phyloP scores from a whole-genome alignment of 2,329 filamentous ascomycete genomes.

The Fusarium sacchari region DNA sequence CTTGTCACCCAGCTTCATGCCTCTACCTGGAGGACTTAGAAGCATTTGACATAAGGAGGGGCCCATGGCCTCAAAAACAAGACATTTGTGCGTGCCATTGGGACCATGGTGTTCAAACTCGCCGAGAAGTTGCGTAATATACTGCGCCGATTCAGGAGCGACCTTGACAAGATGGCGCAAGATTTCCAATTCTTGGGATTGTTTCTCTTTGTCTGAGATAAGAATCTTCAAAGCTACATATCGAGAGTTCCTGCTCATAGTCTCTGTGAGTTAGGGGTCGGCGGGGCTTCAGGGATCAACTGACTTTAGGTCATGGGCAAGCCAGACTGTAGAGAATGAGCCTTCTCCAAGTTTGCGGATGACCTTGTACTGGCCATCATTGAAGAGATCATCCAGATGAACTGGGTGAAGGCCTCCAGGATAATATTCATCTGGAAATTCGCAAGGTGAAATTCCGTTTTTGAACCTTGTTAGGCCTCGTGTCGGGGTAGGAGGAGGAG shows the following conservation, averaged over 20 bases:
- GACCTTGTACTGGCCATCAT: conserved; percentile 53
- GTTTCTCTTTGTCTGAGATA: not conserved
- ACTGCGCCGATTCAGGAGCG: not conserved
- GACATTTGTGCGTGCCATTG: conserved; percentile 47
- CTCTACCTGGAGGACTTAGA: not conserved
- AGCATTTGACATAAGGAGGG: conserved; percentile 35
- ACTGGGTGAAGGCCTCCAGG: conserved; percentile 56
- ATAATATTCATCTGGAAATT: conserved; percentile 48
- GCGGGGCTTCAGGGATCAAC: not conserved
- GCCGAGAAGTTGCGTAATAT: conserved; percentile 45
- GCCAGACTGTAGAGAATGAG: conserved; percentile 58
- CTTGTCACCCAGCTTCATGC: not conserved
- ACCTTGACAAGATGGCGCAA: not conserved
- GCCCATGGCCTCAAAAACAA: conserved; percentile 47
- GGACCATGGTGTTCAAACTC: conserved; percentile 46
- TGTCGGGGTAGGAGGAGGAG: not conserved
- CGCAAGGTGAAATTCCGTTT: conserved; percentile 39
- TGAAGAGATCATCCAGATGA: conserved; percentile 53
- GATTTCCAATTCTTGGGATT: conserved; percentile 30
- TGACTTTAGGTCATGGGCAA: conserved; percentile 48
- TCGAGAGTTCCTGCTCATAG: not conserved
- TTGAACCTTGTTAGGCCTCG: not conserved
- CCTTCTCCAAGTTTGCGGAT: conserved; percentile 58
- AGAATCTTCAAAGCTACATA: not conserved
- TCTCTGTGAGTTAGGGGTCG: not conserved